These are phyloP conservation scores for Elongisporangium anandrum DNA, from an alignment of 352 stramenopile genomes.

Conservation along the genomic window DNA sequence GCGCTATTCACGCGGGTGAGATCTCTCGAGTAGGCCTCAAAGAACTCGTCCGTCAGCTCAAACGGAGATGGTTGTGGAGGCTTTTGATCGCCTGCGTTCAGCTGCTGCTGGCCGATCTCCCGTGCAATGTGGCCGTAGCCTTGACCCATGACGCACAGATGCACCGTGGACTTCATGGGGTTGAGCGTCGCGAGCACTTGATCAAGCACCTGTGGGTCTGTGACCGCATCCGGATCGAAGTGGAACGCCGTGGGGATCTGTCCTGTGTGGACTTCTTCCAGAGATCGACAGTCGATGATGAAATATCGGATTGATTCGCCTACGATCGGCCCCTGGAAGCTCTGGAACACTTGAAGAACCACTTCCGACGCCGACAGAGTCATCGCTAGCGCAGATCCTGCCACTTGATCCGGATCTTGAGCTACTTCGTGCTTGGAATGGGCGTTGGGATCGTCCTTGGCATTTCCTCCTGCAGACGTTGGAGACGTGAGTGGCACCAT, in stretches of 20 bases:
- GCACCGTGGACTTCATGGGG: conserved; percentile 56
- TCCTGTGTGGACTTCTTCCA: conserved; percentile 32
- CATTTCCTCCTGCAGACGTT: conserved; percentile 9
- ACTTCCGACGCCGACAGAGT: conserved; percentile 54
- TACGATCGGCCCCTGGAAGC: conserved; percentile 38
- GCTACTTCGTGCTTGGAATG: conserved; percentile 1
- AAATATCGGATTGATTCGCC: conserved; percentile 64
- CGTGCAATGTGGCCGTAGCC: conserved; percentile 61
- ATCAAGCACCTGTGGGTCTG: conserved; percentile 46
- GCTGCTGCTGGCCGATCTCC: conserved; percentile 8
- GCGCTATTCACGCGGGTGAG: conserved; percentile 61
- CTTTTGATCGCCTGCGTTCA: conserved; percentile 2
- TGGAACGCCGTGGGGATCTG: conserved; percentile 75
- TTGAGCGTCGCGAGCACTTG: conserved; percentile 62
- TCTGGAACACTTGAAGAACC: conserved; percentile 65
- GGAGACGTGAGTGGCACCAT: conserved; percentile 22
- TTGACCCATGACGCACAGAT: conserved; percentile 80
- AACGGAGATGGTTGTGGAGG: conserved; percentile 28
- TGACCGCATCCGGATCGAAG: conserved; percentile 64
- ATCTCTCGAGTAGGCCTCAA: conserved; percentile 65
- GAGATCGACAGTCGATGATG: conserved; percentile 67
- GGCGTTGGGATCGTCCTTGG: conserved; percentile 15
- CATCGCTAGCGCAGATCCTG: conserved; percentile 45
- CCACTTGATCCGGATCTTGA: conserved; percentile 12
- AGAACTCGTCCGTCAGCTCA: conserved; percentile 43